Conservation (phyloP, 2,329 filamentous ascomycete species). For the Aspergillus latus region DNA sequence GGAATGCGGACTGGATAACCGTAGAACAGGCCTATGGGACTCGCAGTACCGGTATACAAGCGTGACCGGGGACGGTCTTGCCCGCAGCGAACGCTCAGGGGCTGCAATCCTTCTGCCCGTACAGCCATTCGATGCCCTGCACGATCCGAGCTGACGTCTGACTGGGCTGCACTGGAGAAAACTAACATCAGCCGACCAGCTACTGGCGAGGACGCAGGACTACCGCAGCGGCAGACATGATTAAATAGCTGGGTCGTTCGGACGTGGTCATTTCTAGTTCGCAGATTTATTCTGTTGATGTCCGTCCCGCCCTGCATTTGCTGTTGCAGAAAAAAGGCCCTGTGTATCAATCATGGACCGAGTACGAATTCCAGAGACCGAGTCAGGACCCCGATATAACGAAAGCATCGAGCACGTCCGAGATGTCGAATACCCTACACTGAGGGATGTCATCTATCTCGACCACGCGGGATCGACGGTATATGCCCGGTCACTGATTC, state of each 20-base stretch:
- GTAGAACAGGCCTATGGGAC: neutral
- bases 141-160: conserved; percentile 1
- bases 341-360: neutral
- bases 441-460: conserved; percentile 11
- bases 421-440: conserved; percentile 5
- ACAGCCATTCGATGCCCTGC: neutral
- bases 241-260: neutral
- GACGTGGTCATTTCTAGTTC: neutral
- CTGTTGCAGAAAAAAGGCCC: neutral
- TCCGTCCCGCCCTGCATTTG: neutral
- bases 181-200: conserved; percentile 1
- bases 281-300: neutral
- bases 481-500: conserved; percentile 15
- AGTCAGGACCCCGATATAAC: neutral
- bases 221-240: neutral
- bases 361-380: neutral
- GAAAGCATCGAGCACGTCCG: conserved; percentile 3
- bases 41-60: neutral
- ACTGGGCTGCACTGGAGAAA: neutral
- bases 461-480: conserved; percentile 19
- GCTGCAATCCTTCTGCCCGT: neutral
- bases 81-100: neutral
- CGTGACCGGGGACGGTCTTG: neutral
- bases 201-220: neutral
- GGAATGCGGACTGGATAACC: neutral